Percentiles rank a stretch among this genome's conserved stretches.
These are phyloP conservation scores for Trypanosoma scelopori DNA, from an alignment of 208 protist species.

Conservation along the genomic window DNA sequence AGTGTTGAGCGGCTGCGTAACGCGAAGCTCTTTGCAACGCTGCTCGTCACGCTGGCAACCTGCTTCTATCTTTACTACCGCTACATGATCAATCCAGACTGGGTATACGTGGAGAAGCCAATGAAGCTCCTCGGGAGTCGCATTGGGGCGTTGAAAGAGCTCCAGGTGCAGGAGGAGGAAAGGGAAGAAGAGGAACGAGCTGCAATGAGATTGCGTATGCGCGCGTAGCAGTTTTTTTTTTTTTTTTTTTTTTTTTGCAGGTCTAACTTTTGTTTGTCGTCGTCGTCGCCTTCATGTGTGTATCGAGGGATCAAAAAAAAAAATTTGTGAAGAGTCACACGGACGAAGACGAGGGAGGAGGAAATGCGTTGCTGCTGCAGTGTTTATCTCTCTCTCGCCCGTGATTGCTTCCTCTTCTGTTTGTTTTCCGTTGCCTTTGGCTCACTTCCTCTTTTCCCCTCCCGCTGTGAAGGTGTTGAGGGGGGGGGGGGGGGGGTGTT, in stretches of 20 bases:
- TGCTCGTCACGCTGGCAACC: slow-evolving; percentile 53
- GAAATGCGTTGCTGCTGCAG: too few species aligned
- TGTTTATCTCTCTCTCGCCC: neutral
- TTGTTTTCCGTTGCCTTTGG: too few species aligned
- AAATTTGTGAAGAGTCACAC: too few species aligned
- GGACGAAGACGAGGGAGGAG: too few species aligned
- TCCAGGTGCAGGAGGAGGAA: slow-evolving; percentile 43
- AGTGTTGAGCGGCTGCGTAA: slow-evolving; percentile 80
- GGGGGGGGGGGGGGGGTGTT: neutral
- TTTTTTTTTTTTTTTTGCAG: neutral
- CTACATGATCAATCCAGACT: slow-evolving; percentile 89
- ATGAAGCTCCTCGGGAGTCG: slow-evolving; percentile 75
- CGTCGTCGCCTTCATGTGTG: neutral
- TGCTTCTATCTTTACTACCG: slow-evolving; percentile 86
- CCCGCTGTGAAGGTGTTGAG: too few species aligned
- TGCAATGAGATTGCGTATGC: neutral
- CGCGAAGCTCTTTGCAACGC: slow-evolving; percentile 73
- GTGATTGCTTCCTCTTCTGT: too few species aligned
- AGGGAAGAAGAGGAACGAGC: slow-evolving; percentile 39
- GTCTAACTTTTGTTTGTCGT: neutral
- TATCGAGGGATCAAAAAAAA: neutral
- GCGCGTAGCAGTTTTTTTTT: neutral
- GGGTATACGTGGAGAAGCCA: slow-evolving; percentile 71
- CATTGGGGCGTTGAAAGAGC: slow-evolving; percentile 55
- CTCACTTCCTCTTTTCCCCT: too few species aligned